phyloP scores from a whole-genome alignment of 2,329 filamentous ascomycete genomes.

The Cryphonectria carpinicola region DNA sequence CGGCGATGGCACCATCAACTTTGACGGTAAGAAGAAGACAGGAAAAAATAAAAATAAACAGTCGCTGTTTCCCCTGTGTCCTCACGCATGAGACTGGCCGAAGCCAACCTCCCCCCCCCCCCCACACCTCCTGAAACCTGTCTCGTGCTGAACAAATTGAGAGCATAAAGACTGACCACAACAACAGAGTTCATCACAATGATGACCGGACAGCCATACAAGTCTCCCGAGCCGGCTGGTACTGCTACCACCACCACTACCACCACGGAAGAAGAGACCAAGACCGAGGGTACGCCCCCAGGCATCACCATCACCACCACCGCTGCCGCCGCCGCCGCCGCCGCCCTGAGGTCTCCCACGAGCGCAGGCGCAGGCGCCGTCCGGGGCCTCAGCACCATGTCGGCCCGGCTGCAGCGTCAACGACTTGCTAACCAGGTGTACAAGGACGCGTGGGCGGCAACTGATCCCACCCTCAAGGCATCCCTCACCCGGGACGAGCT shows the following conservation, averaged over 20 bases:
- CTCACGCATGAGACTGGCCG: neutral
- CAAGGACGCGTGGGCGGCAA: constrained; percentile 40
- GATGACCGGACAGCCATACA: constrained; percentile 45
- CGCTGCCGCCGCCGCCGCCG: too few relatives aligned
- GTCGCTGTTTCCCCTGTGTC: too few relatives aligned
- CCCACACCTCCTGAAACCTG: too few relatives aligned
- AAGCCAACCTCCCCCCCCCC: neutral
- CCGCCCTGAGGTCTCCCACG: neutral
- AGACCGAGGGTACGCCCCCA: constrained; percentile 25
- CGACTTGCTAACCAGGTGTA: constrained; percentile 26
- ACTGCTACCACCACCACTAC: constrained; percentile 31
- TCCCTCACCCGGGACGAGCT: constrained; percentile 41
- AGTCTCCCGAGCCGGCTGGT: constrained; percentile 31
- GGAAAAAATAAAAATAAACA: too few relatives aligned
- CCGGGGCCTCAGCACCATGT: constrained; percentile 27
- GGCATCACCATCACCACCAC: neutral
- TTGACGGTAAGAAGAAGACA: constrained; percentile 41
- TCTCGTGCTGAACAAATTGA: too few relatives aligned
- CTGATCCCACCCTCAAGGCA: constrained; percentile 39
- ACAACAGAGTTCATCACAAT: constrained; percentile 45
- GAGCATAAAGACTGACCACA: neutral
- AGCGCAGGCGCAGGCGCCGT: constrained; percentile 23
- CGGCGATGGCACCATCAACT: constrained; percentile 45
- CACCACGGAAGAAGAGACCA: constrained; percentile 32
- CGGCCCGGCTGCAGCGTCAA: constrained; percentile 26